Base-by-base conservation (phyloP, 495 filamentous ascomycete species). In the Penicillium daleae region DNA sequence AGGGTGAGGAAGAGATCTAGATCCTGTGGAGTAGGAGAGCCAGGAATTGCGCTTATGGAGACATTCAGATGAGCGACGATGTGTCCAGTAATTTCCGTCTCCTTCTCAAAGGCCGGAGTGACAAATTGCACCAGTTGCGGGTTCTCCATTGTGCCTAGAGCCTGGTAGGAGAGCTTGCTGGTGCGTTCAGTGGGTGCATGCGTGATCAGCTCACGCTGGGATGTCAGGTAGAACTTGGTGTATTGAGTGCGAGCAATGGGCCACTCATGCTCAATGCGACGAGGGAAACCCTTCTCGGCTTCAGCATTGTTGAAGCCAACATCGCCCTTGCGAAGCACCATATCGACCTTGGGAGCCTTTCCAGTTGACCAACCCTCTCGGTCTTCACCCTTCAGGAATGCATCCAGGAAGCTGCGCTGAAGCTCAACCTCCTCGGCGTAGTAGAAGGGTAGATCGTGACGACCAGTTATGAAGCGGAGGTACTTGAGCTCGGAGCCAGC, bases 381-480 rank as follows among this genome's bases (percentile, higher is more conserved):
- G 64, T 90, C 88, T 0, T 89, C 76, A 7, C 80, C 85, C 65
- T 87, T 89, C 27, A 91, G 80, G 67, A 90, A 91, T 0, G 88
- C 88, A 61, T 87, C 83, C 2, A 90, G 75, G 64, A 91, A 90
- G 60, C 82, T 85, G 33, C 77, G 78, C 66, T 91, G 88, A 0
- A 91, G 29, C 60, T 87, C 82, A 3, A 87, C 87, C 57, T 88
- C 83, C 40, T 88, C 84, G 3, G 79, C 63, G 62, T 88, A 89
- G 73, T 89, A 91, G 73, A 91, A 90, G 0, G 88, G 88, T 7
- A 91, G 76, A 65, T 91, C 88, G 64, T 91, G 88, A 0, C 88
- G 81, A 12, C 88, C 88, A 0, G 83, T 86, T 63, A 90, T 87
- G 67, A 89, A 87, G 10, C 87, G 81, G 5, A 90, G 73, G 61